Percentiles rank a stretch among this genome's conserved stretches.
These are phyloP conservation scores for Medicago lupulina DNA, from an alignment of 306 rosid genomes.

Conservation along the genomic window DNA sequence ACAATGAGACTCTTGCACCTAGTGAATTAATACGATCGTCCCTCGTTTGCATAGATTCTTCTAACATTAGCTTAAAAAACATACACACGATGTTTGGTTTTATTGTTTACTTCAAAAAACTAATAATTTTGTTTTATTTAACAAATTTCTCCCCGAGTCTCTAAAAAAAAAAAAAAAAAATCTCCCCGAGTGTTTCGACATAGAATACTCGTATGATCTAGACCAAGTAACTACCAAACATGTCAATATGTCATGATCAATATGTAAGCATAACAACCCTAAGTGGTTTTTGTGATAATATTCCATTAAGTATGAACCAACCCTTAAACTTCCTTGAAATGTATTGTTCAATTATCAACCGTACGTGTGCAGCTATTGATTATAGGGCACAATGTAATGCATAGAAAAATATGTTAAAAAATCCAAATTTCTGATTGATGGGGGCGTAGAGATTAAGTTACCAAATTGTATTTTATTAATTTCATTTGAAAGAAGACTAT, in stretches of 20 bases:
- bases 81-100: neutral
- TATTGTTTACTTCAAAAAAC: neutral
- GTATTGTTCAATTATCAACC: slow-evolving; percentile 24
- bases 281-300: slow-evolving; percentile 6
- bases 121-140: neutral
- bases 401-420: neutral
- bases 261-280: slow-evolving; percentile 33
- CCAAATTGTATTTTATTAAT: neutral
- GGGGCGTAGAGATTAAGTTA: slow-evolving; percentile 37
- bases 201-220: slow-evolving; percentile 37
- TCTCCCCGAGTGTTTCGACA: slow-evolving; percentile 38
- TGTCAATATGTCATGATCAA: slow-evolving; percentile 35
- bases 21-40: too few relatives aligned
- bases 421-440: slow-evolving; percentile 29
- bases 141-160: slow-evolving; percentile 23
- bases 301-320: slow-evolving; percentile 15
- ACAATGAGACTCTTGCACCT: too few relatives aligned
- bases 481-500: neutral
- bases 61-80: too few relatives aligned
- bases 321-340: slow-evolving; percentile 41
- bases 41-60: too few relatives aligned
- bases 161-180: too few relatives aligned
- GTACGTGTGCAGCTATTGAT: neutral
- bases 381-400: slow-evolving; percentile 7
- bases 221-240: slow-evolving; percentile 24